Percentiles rank a stretch among this genome's conserved stretches.
Evolutionary conservation across 2,329 filamentous ascomycete species (phyloP).

Genomic region (Diaporthe sp.): DNA sequence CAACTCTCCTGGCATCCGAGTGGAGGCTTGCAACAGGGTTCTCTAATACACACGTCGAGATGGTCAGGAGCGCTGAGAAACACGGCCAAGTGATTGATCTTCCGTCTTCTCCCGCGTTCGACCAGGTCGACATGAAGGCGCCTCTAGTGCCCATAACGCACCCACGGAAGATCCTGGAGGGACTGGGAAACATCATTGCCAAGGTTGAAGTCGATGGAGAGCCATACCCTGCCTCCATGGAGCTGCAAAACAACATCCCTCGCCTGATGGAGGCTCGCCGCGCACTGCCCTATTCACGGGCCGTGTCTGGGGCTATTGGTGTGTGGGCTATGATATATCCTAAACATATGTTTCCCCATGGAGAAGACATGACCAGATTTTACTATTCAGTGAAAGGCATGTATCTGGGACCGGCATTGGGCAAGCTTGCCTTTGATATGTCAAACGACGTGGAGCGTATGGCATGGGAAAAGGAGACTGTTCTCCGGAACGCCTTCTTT

Average conservation of each 20-base stretch:
- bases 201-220: constrained; percentile 65
- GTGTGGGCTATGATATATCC: constrained; percentile 82
- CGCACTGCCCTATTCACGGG: constrained; percentile 44
- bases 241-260: constrained; percentile 76
- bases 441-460: not conserved
- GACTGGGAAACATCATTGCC: constrained; percentile 84
- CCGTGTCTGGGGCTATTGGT: constrained; percentile 59
- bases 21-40: constrained; percentile 27
- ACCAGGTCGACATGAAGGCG: not conserved
- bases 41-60: not conserved
- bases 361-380: constrained; percentile 14
- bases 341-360: constrained; percentile 27
- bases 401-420: constrained; percentile 9
- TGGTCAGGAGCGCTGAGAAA: constrained; percentile 26
- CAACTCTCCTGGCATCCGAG: constrained; percentile 38
- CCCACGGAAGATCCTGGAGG: constrained; percentile 71
- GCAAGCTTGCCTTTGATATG: constrained; percentile 33
- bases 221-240: constrained; percentile 73
- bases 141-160: constrained; percentile 74
- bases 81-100: constrained; percentile 22
- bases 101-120: not conserved
- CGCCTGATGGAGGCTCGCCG: constrained; percentile 62
- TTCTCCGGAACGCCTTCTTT: constrained; percentile 21
- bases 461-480: constrained; percentile 16
- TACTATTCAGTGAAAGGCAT: not conserved